Evolutionary conservation across 768 basidiomycete species (phyloP), one percentile per base, ranked within the genome.

Genomic region (Candolleomyces aberdarensis): DNA sequence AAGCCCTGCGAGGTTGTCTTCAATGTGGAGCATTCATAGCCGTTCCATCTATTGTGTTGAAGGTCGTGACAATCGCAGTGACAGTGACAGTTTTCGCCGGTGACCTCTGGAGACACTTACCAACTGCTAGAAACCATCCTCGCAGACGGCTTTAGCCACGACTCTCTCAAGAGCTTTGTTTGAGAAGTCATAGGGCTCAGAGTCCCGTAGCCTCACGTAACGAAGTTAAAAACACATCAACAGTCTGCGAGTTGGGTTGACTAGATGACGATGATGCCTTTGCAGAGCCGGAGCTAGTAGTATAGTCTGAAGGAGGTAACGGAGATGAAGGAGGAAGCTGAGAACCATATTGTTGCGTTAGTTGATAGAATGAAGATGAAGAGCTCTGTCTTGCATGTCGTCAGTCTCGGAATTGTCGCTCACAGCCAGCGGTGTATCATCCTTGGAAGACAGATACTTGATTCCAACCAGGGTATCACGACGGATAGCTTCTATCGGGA

Each of bases 401-500:
- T 51, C 14, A 51, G 31, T 11, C 17, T 49, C 8, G 63, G 22
- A 39, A 29, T 48, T 29, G 43, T 15, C 29, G 52, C 48, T n/a
- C 29, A 46, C 56, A 7, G 43, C 20, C 39, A 51, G 29, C 32
- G 54, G 32, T 22, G 55, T 59, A 52, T 51, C 63, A 39, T 55
- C 39, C 43, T 56, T n/a, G 60, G 46, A 26, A 43, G 51, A n/a
- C 39, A 91, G 74, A 66, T 92, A 93, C 22, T 90, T 85, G 49
- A 93, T 82, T 13, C 91, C 91, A 29, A 92, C 87, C 0, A 87
- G 77, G 4, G 81, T 77, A 58, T 88, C 90, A 22, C 88, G 85
- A 69, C 89, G 90, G 10, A 92, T 89, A 8, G 89, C 91, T 71
- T 91, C 91, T 47, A 93, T 73, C n/a, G 91, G 89, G 36, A 88